Evolutionary conservation across 2,329 filamentous ascomycete genomes (phyloP).

Genomic region (Colletotrichum theobromicola): DNA sequence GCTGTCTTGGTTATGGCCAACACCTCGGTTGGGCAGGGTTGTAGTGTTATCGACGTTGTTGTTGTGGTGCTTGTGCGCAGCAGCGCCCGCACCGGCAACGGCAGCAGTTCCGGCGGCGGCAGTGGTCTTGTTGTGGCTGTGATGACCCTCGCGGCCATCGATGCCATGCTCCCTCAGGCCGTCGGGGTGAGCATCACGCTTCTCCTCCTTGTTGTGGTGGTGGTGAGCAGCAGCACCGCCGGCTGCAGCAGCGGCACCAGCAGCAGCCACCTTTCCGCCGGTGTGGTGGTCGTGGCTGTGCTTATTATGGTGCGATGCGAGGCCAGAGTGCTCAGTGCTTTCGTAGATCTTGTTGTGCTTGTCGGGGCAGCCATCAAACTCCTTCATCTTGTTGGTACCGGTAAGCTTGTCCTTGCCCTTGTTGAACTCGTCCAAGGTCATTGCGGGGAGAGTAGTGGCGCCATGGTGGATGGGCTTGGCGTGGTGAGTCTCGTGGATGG

Average conservation of each 20-base stretch:
- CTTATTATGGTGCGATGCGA: not conserved
- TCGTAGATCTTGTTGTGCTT: constrained; percentile 36
- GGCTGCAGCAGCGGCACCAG: not conserved
- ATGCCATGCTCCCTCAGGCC: not conserved
- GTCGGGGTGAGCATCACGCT: not conserved
- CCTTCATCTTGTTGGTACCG: constrained; percentile 44
- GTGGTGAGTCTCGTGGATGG: constrained; percentile 75
- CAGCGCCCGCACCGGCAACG: not conserved
- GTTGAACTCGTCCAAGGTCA: constrained; percentile 68
- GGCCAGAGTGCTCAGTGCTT: not conserved
- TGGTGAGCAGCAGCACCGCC: not conserved
- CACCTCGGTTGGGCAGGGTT: not conserved
- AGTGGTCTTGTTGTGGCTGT: not conserved
- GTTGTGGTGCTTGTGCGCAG: not conserved
- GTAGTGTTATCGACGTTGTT: not conserved
- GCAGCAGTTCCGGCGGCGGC: not conserved
- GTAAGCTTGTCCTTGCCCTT: constrained; percentile 41
- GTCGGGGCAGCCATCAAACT: constrained; percentile 67
- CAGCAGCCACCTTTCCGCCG: not conserved
- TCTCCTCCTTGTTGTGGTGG: not conserved
- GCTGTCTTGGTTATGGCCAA: not conserved
- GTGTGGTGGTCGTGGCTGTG: not conserved
- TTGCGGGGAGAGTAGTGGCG: constrained; percentile 66
- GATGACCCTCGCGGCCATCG: not conserved
- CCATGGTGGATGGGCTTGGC: constrained; percentile 70